Evolutionary conservation across 2,329 filamentous ascomycete species (phyloP).

Genomic region (Amesomyces nigricolor): DNA sequence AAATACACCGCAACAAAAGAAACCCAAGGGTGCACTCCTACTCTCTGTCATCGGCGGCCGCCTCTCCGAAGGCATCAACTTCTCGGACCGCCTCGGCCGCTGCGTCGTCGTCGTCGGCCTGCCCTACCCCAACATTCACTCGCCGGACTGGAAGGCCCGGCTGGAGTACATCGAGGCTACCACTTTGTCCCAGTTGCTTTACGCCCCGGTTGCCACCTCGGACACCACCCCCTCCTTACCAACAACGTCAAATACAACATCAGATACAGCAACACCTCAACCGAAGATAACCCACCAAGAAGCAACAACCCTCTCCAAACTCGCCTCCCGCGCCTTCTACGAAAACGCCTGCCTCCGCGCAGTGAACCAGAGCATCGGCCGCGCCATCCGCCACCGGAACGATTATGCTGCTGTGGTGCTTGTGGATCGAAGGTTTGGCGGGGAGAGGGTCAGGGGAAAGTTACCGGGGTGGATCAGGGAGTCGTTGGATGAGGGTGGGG

Average conservation of each 20-base stretch:
- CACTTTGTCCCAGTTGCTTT: constrained; percentile 36
- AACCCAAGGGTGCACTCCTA: constrained; percentile 61
- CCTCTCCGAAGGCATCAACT: constrained; percentile 97
- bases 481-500: constrained; percentile 47
- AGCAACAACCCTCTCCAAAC: constrained; percentile 40
- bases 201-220: not conserved
- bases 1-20: not conserved
- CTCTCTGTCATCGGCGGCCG: constrained; percentile 91
- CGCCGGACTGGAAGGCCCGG: constrained; percentile 88
- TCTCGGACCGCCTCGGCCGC: constrained; percentile 82
- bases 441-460: constrained; percentile 66
- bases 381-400: constrained; percentile 78
- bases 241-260: not conserved
- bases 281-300: constrained; percentile 18
- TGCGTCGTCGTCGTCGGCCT: constrained; percentile 88
- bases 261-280: not conserved
- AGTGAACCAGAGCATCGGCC: constrained; percentile 92
- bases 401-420: constrained; percentile 91
- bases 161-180: constrained; percentile 76
- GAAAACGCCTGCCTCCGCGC: constrained; percentile 95
- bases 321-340: constrained; percentile 71
- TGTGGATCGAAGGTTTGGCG: constrained; percentile 74
- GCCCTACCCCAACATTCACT: constrained; percentile 85
- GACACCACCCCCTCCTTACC: not conserved
- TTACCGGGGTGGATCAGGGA: constrained; percentile 83